phyloP scores from a whole-genome alignment of 306 rosid genomes.

The Rosa lucieae region DNA sequence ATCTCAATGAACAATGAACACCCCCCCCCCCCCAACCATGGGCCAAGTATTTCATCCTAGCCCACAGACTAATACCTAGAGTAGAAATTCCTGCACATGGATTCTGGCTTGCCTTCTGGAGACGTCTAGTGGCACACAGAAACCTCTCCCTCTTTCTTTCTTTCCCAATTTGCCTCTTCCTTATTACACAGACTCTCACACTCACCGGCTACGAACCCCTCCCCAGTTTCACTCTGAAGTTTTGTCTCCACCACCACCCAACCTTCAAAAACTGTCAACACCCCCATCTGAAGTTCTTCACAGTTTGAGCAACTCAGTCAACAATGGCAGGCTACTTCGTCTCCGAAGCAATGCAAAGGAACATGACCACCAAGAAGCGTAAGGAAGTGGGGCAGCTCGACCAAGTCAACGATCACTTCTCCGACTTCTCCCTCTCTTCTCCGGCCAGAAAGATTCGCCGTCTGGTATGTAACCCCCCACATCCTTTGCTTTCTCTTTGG shows the following conservation, averaged over 20 bases:
- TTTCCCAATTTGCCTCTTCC: neutral
- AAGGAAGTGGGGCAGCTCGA: constrained; percentile 50
- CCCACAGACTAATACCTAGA: neutral
- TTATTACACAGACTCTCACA: no score
- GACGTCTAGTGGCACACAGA: constrained; percentile 21
- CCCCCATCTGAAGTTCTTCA: neutral
- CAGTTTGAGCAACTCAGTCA: neutral
- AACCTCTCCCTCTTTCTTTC: neutral
- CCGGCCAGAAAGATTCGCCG: constrained; percentile 92
- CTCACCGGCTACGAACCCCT: neutral
- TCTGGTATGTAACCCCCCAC: constrained; percentile 34
- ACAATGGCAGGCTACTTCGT: constrained; percentile 14
- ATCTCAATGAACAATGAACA: no score
- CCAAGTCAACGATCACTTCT: constrained; percentile 52
- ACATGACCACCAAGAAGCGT: constrained; percentile 38
- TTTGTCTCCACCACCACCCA: neutral
- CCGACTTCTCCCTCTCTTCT: constrained; percentile 75
- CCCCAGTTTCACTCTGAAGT: neutral
- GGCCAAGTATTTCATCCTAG: neutral
- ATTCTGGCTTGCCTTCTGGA: constrained; percentile 13
- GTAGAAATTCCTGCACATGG: neutral
- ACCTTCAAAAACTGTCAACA: neutral
- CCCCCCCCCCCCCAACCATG: neutral
- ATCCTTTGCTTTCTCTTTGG: neutral
- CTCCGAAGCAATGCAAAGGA: constrained; percentile 15